Evolutionary conservation across 176 grass and related monocot genomes (phyloP).

Genomic region (Avena sativa): DNA sequence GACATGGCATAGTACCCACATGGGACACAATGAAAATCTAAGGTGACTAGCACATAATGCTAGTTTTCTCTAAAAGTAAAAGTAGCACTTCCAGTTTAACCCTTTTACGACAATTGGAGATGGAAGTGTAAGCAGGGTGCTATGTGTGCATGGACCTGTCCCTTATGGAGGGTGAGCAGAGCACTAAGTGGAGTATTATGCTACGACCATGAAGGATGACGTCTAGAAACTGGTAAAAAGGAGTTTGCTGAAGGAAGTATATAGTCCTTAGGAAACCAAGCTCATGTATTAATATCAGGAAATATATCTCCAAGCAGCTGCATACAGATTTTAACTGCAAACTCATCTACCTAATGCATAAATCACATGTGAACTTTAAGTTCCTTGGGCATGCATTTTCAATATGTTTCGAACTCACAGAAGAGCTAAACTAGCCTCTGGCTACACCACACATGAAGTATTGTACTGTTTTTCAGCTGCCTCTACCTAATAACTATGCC

Average conservation of each 20-base stretch:
- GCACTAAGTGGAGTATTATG: not conserved
- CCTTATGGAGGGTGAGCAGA: not conserved
- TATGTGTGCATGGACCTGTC: slow-evolving; percentile 11
- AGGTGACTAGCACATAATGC: not conserved
- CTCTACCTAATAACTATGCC: not conserved
- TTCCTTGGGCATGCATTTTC: not conserved
- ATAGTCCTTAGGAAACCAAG: not conserved
- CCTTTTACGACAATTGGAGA: slow-evolving; percentile 9
- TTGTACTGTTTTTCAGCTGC: not conserved
- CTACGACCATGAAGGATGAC: not conserved
- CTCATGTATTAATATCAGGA: not conserved
- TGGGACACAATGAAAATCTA: not conserved
- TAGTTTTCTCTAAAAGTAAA: not conserved
- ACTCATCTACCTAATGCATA: not conserved
- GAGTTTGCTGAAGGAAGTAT: slow-evolving; percentile 1
- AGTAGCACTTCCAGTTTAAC: not conserved
- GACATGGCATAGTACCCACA: not conserved
- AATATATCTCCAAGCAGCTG: slow-evolving; percentile 8
- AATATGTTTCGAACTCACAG: not conserved
- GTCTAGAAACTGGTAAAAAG: not conserved
- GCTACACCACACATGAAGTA: not conserved
- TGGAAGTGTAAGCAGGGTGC: not conserved
- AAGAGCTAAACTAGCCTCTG: slow-evolving; percentile 6
- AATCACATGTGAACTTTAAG: not conserved
- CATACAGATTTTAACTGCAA: not conserved